Conservation (phyloP, 371 early-diverging fungal genomes). For the Mortierella sp. region DNA sequence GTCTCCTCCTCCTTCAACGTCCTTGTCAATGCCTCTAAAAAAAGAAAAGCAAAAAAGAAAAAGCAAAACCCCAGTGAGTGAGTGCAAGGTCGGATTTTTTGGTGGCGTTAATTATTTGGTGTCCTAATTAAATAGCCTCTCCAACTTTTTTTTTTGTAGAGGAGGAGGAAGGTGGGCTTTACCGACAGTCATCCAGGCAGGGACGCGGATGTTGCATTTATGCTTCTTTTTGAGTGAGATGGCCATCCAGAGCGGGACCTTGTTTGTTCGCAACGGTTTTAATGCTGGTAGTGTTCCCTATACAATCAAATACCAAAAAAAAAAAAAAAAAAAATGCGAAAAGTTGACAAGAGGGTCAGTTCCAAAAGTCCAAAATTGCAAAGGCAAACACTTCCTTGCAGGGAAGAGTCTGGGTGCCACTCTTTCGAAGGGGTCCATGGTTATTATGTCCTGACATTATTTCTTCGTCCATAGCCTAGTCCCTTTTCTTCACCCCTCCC, state of each 20-base stretch:
- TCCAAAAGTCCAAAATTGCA: not conserved
- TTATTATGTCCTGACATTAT: too few species aligned
- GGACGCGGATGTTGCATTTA: slow-evolving; percentile 87
- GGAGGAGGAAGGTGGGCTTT: not conserved
- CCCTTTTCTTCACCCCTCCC: too few species aligned
- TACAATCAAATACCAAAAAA: not conserved
- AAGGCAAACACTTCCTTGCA: too few species aligned
- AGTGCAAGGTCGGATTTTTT: too few species aligned
- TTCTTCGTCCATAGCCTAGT: too few species aligned
- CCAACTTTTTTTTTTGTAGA: not conserved
- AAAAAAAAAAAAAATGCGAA: slow-evolving; percentile 2
- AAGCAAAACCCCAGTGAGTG: too few species aligned
- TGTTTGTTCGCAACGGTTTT: slow-evolving; percentile 76
- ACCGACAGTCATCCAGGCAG: slow-evolving; percentile 85
- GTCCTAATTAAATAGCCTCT: slow-evolving; percentile 4
- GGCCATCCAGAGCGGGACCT: slow-evolving; percentile 93
- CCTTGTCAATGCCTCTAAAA: slow-evolving; percentile 67
- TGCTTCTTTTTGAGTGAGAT: slow-evolving; percentile 84
- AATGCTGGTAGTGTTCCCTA: slow-evolving; percentile 84
- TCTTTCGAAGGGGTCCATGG: too few species aligned
- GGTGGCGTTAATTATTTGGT: slow-evolving; percentile 28
- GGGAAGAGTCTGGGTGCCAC: too few species aligned
- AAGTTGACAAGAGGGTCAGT: not conserved
- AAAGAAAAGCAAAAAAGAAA: not conserved
- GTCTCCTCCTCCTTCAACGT: slow-evolving; percentile 69